Base-by-base conservation (phyloP, 2,329 filamentous ascomycete genomes). In the Colletotrichum sp. region DNA sequence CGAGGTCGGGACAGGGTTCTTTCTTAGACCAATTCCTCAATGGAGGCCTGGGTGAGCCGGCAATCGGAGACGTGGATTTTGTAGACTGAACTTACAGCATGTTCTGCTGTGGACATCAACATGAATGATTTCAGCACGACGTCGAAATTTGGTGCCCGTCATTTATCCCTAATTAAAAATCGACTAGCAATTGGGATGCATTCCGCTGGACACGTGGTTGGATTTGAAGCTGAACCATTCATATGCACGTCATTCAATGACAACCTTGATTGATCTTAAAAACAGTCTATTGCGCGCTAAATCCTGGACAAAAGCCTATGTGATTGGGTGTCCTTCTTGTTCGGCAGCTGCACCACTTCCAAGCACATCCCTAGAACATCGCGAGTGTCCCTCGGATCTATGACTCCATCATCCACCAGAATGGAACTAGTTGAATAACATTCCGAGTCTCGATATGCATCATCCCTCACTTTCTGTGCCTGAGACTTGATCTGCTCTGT, bases 131-230 rank as follows among this genome's bases (percentile, higher is more conserved):
- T 21, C 18, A n/a, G 12, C 32, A 15, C 32, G 39, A 44, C 5
- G 18, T n/a, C 39, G 16, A n/a, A 18, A n/a, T 0, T 10, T 49
- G 9, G 44, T 21, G 44, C 44, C 44, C 9, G 18, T 49, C 44
- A 49, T 13, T 49, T 21, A 49, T 0, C 6, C 0, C n/a, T 21
- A 0, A 0, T 13, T 1, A 13, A 2, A 21, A 13, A 13, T 49
- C 44, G n/a, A 21, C 10, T 0, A 21, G 4, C 10, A 21, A 13
- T 8, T 12, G n/a, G 18, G 2, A 2, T 21, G 44, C n/a, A 21
- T n/a, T 0, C 1, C 2, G n/a, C 18, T 4, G 13, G n/a, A 13
- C 44, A 13, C 5, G 10, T 6, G 18, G 10, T 6, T 3, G 18
- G 8, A 21, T 21, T 21, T 21, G 5, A 13, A 21, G 44, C 13